A percentile compares a stretch with the other conserved stretches of the same genome.
phyloP scores from a whole-genome alignment of 1,284 basidiomycete species.

The Somion occarium region DNA sequence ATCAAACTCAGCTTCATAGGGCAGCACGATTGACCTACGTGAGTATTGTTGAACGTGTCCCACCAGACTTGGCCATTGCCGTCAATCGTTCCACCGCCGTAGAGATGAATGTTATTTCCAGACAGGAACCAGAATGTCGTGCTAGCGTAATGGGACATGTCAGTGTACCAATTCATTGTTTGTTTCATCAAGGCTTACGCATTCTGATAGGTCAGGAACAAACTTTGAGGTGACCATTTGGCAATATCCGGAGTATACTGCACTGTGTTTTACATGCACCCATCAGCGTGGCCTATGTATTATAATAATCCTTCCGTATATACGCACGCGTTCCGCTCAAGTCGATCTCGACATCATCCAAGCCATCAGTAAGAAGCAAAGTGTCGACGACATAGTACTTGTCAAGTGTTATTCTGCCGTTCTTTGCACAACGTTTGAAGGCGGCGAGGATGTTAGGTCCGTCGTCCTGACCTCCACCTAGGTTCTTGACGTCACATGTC shows the following conservation, averaged over 20 bases:
- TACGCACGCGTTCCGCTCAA: constrained; percentile 31
- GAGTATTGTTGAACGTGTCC: constrained; percentile 25
- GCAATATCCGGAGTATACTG: constrained; percentile 40
- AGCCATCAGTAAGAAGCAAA: constrained; percentile 32
- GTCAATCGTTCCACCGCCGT: constrained; percentile 38
- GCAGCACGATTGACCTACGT: constrained; percentile 13
- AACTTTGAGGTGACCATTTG: constrained; percentile 40
- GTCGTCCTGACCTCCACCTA: constrained; percentile 33
- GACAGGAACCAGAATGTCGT: constrained; percentile 45
- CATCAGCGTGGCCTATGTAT: background rate
- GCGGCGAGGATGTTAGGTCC: constrained; percentile 31
- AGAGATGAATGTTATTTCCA: constrained; percentile 39
- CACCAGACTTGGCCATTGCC: constrained; percentile 38
- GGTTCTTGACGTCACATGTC: constrained; percentile 27
- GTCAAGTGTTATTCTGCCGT: constrained; percentile 29
- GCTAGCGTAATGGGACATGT: constrained; percentile 21
- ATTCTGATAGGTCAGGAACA: constrained; percentile 38
- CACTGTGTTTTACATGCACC: constrained; percentile 15
- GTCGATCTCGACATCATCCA: constrained; percentile 36
- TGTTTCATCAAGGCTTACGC: constrained; percentile 28
- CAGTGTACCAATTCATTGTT: no score
- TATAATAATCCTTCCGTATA: background rate
- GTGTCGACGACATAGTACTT: constrained; percentile 36
- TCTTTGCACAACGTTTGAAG: constrained; percentile 28
- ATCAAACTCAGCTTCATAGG: background rate